Evolutionary conservation across 352 stramenopile species (phyloP).

Genomic region (Pythium dissotocum): DNA sequence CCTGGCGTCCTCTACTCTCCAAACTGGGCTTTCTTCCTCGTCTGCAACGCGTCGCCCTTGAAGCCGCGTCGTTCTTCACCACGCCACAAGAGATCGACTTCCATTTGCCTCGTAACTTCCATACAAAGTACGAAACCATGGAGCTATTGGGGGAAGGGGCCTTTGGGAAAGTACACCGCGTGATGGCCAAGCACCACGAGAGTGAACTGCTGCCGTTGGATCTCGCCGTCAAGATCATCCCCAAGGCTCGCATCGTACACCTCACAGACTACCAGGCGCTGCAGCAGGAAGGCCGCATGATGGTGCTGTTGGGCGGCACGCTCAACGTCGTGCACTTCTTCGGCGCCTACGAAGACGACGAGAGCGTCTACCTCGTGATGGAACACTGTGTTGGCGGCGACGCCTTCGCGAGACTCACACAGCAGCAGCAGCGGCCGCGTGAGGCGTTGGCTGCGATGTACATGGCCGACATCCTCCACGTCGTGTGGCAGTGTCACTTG

Average conservation of each 20-base stretch:
- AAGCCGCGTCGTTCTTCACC: slow-evolving; percentile 67
- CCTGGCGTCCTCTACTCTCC: slow-evolving; percentile 52
- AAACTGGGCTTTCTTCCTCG: slow-evolving; percentile 40
- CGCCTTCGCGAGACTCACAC: slow-evolving; percentile 38
- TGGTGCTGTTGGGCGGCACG: slow-evolving; percentile 72
- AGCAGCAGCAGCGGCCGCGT: slow-evolving; percentile 10
- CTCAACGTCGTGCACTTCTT: slow-evolving; percentile 86
- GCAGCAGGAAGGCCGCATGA: slow-evolving; percentile 74
- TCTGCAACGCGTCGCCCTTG: slow-evolving; percentile 51
- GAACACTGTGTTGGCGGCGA: slow-evolving; percentile 78
- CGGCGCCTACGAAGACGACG: slow-evolving; percentile 75
- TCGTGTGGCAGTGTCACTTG: slow-evolving; percentile 80
- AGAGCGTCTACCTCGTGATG: slow-evolving; percentile 77
- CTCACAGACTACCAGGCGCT: slow-evolving; percentile 62
- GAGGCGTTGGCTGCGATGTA: slow-evolving; percentile 58
- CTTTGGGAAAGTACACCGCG: slow-evolving; percentile 67
- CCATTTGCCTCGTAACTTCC: slow-evolving; percentile 54
- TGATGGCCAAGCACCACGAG: slow-evolving; percentile 28
- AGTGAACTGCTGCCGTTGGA: slow-evolving; percentile 33
- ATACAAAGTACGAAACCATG: slow-evolving; percentile 47
- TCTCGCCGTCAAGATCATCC: slow-evolving; percentile 76
- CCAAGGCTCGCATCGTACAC: slow-evolving; percentile 64
- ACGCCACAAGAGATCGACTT: slow-evolving; percentile 67
- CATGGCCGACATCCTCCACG: slow-evolving; percentile 78
- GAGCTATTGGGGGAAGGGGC: slow-evolving; percentile 70